Evolutionary conservation across 345 rosid genomes (phyloP).

Genomic region (Aethionema arabicum): DNA sequence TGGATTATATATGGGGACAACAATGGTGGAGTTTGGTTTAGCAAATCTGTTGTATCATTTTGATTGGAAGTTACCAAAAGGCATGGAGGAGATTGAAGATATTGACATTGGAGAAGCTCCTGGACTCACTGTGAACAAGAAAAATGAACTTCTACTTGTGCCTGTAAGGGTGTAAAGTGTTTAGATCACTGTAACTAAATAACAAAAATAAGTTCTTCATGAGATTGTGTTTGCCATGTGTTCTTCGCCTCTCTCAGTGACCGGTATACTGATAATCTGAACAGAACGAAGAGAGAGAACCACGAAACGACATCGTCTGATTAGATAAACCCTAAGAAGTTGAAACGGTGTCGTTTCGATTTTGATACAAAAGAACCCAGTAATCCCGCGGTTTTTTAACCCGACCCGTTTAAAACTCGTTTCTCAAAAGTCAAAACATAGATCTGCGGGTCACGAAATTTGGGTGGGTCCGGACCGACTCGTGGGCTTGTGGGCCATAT

Average conservation of each 20-base stretch:
- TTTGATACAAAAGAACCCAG: no score
- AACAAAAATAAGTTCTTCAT: not conserved
- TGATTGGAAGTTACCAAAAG: conserved; percentile 45
- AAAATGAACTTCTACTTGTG: conserved; percentile 35
- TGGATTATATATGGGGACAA: conserved; percentile 34
- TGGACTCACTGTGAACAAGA: conserved; percentile 35
- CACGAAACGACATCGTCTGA: no score
- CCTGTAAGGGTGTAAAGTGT: conserved; percentile 35
- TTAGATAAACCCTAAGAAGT: no score
- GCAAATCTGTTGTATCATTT: conserved; percentile 44
- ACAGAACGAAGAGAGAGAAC: no score
- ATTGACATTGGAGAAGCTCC: conserved; percentile 44
- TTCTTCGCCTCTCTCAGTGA: no score
- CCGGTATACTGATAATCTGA: no score
- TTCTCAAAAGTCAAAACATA: conserved; percentile 1
- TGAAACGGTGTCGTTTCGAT: no score
- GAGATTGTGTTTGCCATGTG: not conserved
- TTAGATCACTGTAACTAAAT: not conserved
- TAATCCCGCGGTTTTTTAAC: no score
- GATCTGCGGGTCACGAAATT: no score
- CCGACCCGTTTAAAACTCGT: no score
- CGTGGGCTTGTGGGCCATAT: no score
- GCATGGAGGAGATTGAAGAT: conserved; percentile 28
- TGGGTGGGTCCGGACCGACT: no score
- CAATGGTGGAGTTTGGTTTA: conserved; percentile 37